These are phyloP conservation scores for Crithidia sp. DNA, from an alignment of 208 protist species.

Conservation along the genomic window DNA sequence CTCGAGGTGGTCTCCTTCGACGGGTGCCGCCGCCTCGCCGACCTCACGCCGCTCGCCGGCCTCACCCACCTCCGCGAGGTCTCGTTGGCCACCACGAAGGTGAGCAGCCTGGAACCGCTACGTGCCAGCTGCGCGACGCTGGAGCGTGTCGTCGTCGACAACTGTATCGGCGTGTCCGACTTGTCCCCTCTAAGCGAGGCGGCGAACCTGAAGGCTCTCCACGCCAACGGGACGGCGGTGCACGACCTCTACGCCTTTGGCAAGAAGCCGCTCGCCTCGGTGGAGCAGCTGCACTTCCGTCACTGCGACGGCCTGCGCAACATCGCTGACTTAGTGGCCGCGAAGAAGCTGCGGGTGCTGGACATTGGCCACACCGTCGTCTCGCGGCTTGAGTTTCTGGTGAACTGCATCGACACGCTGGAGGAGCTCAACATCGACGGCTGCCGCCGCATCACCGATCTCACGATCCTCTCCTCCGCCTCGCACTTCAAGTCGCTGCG, in stretches of 20 bases:
- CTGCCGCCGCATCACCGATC: conserved; percentile 17
- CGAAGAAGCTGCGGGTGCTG: conserved; percentile 15
- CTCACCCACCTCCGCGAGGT: conserved; percentile 8
- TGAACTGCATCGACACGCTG: conserved; percentile 20
- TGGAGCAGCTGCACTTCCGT: conserved; percentile 18
- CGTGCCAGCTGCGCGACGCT: conserved; percentile 12
- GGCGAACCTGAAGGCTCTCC: conserved; percentile 12
- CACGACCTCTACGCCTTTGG: conserved; percentile 17
- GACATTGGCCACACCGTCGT: conserved; percentile 19
- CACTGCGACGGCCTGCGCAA: conserved; percentile 14
- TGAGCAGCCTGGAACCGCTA: conserved; percentile 4
- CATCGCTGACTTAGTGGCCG: conserved; percentile 15
- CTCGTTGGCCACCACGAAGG: conserved; percentile 5
- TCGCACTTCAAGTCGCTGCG: conserved; percentile 10
- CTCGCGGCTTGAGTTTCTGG: conserved; percentile 13
- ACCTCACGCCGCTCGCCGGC: conserved; percentile 1
- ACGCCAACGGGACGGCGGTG: conserved; percentile 13
- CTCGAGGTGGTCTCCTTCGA: conserved; percentile 18
- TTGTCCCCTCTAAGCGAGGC: conserved; percentile 18
- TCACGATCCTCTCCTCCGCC: conserved; percentile 7
- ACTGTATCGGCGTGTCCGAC: conserved; percentile 14
- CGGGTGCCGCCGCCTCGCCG: conserved; percentile 8
- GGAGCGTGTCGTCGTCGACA: conserved; percentile 17
- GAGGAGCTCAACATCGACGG: conserved; percentile 21
- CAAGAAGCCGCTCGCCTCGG: conserved; percentile 11